These are phyloP conservation scores for Phalaenopsis equestris DNA, from an alignment of 106 monocot genomes.

Conservation along the genomic window DNA sequence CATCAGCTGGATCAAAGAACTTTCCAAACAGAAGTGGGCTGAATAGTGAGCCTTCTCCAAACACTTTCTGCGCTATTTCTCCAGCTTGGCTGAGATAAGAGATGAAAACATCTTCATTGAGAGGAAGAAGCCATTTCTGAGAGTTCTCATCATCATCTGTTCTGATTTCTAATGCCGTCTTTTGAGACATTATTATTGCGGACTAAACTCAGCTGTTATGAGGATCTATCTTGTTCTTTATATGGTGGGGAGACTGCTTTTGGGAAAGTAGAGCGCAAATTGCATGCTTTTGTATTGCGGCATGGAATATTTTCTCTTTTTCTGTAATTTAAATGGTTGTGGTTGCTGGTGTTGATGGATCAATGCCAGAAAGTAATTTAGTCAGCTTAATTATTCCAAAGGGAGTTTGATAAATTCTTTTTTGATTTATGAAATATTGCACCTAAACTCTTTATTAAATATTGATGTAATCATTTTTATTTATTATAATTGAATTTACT, in stretches of 20 bases:
- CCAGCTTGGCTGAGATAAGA: slow-evolving; percentile 29
- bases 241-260: slow-evolving; percentile 6
- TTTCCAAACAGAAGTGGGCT: slow-evolving; percentile 80
- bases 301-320: slow-evolving; percentile 18
- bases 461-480: too few relatives aligned
- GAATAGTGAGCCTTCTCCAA: slow-evolving; percentile 71
- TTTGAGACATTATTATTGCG: slow-evolving; percentile 24
- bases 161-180: slow-evolving; percentile 35
- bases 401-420: too few relatives aligned
- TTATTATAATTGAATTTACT: too few relatives aligned
- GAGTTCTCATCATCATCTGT: slow-evolving; percentile 26
- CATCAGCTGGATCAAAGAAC: slow-evolving; percentile 94
- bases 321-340: not conserved
- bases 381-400: too few relatives aligned
- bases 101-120: slow-evolving; percentile 54
- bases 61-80: slow-evolving; percentile 33
- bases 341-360: not conserved
- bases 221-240: slow-evolving; percentile 15
- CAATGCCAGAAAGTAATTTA: too few relatives aligned
- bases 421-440: too few relatives aligned
- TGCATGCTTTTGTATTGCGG: slow-evolving; percentile 28
- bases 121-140: slow-evolving; percentile 56
- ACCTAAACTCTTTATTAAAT: too few relatives aligned
- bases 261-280: slow-evolving; percentile 24
- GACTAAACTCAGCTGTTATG: not conserved